Percentiles rank a stretch among this genome's conserved stretches.
Conservation (phyloP, 202 grass and related monocot genomes). For the Saccharum hybrid region DNA sequence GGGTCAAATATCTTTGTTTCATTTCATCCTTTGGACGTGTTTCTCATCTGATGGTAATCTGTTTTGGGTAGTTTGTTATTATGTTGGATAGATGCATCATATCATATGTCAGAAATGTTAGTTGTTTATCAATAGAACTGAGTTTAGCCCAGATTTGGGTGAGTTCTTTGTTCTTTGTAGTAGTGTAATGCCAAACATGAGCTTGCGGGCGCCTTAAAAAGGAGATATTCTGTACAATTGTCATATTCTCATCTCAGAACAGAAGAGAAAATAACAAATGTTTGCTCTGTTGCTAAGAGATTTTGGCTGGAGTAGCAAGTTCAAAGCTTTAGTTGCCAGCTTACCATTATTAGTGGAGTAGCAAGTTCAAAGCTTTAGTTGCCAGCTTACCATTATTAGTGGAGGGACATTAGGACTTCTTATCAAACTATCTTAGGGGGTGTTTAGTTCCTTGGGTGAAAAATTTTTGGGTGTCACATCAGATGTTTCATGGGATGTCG, state of each 20-base stretch:
- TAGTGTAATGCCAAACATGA: background rate
- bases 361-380: conserved; percentile 1
- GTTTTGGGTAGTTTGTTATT: background rate
- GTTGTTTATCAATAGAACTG: background rate
- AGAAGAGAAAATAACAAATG: background rate
- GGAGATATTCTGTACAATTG: background rate
- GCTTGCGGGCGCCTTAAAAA: background rate
- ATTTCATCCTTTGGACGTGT: background rate
- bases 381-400: background rate
- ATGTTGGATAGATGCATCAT: background rate
- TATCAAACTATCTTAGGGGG: conserved; percentile 11
- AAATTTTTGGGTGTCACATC: too few species aligned
- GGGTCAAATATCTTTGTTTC: background rate
- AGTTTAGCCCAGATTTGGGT: conserved; percentile 5
- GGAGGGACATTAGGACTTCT: background rate
- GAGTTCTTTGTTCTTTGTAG: background rate
- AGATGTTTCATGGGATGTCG: too few species aligned
- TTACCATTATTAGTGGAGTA: background rate
- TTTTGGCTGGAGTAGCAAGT: background rate
- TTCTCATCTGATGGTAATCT: conserved; percentile 16
- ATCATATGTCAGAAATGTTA: conserved; percentile 5
- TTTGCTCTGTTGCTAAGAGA: background rate
- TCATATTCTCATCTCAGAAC: background rate
- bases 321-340: too few species aligned
- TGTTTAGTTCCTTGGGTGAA: too few species aligned